phyloP scores from a whole-genome alignment of 2,329 filamentous ascomycete species.

The Trichoderma arundinaceum region DNA sequence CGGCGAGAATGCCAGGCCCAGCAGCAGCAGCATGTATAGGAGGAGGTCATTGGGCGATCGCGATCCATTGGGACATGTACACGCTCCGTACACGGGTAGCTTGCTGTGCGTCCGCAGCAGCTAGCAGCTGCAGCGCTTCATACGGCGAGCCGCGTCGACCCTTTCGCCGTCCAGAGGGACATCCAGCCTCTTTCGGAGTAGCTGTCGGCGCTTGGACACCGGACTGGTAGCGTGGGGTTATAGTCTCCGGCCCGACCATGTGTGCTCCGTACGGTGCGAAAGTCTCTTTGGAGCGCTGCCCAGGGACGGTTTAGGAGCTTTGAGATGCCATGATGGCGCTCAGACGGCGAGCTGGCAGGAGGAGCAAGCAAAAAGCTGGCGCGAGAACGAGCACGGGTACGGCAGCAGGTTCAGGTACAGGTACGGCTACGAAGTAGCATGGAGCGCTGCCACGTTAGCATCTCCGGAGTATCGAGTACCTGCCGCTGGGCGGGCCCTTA shows the following conservation, averaged over 20 bases:
- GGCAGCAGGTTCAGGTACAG: not conserved
- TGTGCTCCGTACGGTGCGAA: constrained; percentile 32
- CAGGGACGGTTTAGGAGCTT: not conserved
- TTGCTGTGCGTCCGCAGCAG: too few relatives aligned
- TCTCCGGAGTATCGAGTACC: not conserved
- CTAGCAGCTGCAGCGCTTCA: constrained; percentile 9
- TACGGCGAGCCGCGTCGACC: constrained; percentile 17
- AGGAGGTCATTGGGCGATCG: constrained; percentile 22
- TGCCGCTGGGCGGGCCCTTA: not conserved
- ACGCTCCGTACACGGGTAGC: not conserved
- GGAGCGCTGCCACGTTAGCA: not conserved
- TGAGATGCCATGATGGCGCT: constrained; percentile 2
- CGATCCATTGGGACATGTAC: constrained; percentile 19
- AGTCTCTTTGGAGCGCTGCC: constrained; percentile 21
- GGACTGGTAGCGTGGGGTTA: constrained; percentile 28
- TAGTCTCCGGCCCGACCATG: constrained; percentile 31
- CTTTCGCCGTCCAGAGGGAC: constrained; percentile 3
- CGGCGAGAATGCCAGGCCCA: constrained; percentile 2
- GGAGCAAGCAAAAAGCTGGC: not conserved
- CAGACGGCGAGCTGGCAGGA: constrained; percentile 6
- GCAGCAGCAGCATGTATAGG: constrained; percentile 3
- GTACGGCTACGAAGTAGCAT: not conserved
- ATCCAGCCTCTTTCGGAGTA: constrained; percentile 27
- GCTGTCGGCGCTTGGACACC: constrained; percentile 26
- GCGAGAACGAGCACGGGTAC: not conserved